Base-by-base conservation (phyloP, 805 yeast genomes). In the Sporopachydermia quercuum region DNA sequence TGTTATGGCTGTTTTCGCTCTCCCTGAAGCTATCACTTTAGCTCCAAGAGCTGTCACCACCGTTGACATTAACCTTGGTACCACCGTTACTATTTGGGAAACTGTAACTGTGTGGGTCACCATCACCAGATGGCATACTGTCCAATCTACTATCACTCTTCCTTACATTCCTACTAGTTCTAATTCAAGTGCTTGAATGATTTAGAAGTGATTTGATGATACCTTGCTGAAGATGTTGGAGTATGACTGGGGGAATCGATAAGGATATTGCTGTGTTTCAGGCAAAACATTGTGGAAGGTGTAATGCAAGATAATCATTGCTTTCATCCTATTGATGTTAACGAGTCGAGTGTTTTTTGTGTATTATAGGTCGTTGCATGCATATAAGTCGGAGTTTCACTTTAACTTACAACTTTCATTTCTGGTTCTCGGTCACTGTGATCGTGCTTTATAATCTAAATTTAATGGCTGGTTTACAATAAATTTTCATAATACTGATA, bases 11-110 rank as follows among this genome's bases (percentile, higher is more conserved):
- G 30, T 23, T n/a, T 8, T 23, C n/a, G 30, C 30, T 23, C 30
- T 23, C 30, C 30, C 30, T n/a, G 30, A 23, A n/a, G 30, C 30
- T 23, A 23, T 23, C 30, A 23, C 30, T 23, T n/a, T 23, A n/a
- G 30, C 30, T 23, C 30, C 30, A 8, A 23, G 30, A 23, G 13
- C 8, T 8, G 30, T 23, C n/a, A 8, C n/a, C 13, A 23, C 30
- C n/a, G 30, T 23, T n/a, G 30, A 23, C n/a, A n/a, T 23, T 8
- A 23, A 8, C n/a, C 13, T 8, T 8, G 30, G 8, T n/a, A 23
- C 8, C n/a, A 23, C 30, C 30, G n/a, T 23, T n/a, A 23, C 30
- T 23, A n/a, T 8, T 8, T 23, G 30, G 30, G 30, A 8, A 8
- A 23, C 30, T 23, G 30, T 23, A 8, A 23, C 30, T n/a, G 30